A percentile compares a stretch with the other conserved stretches of the same genome.
Conservation (phyloP, 306 rosid genomes). For the Vicia sativa region DNA sequence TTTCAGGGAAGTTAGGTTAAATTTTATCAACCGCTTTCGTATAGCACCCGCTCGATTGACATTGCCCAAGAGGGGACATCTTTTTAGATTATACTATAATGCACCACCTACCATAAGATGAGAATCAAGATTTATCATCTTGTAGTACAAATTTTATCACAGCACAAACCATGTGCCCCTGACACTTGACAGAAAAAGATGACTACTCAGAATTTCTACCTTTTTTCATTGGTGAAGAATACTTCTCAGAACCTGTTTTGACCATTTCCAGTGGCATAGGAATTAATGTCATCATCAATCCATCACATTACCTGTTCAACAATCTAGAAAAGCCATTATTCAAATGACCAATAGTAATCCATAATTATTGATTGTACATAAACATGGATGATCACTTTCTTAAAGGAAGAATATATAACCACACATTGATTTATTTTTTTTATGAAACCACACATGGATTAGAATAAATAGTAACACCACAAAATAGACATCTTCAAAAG, state of each 20-base stretch:
- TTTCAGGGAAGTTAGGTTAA: no score
- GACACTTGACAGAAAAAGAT: conserved; percentile 50
- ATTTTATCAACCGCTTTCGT: no score
- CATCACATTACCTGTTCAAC: conserved; percentile 34
- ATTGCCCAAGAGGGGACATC: no score
- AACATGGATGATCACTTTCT: conserved; percentile 48
- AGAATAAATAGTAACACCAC: conserved; percentile 24
- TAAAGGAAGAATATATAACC: conserved; percentile 36
- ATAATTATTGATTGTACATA: conserved; percentile 59
- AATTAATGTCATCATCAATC: conserved; percentile 50
- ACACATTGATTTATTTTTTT: background rate
- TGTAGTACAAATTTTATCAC: conserved; percentile 16
- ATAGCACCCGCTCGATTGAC: no score
- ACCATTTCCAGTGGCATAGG: conserved; percentile 49
- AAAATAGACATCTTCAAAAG: conserved; percentile 38
- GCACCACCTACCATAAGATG: conserved; percentile 32
- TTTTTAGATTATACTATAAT: conserved; percentile 9
- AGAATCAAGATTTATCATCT: conserved; percentile 19
- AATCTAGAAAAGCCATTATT: conserved; percentile 40
- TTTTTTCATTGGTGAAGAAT: conserved; percentile 15
- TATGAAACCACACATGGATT: background rate
- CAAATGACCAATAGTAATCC: conserved; percentile 39
- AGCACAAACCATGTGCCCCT: conserved; percentile 49
- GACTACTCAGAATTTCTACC: conserved; percentile 23
- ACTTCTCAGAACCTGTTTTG: conserved; percentile 42